Evolutionary conservation across 805 yeast genomes (phyloP).

Genomic region (Zygosaccharomyces bisporus): DNA sequence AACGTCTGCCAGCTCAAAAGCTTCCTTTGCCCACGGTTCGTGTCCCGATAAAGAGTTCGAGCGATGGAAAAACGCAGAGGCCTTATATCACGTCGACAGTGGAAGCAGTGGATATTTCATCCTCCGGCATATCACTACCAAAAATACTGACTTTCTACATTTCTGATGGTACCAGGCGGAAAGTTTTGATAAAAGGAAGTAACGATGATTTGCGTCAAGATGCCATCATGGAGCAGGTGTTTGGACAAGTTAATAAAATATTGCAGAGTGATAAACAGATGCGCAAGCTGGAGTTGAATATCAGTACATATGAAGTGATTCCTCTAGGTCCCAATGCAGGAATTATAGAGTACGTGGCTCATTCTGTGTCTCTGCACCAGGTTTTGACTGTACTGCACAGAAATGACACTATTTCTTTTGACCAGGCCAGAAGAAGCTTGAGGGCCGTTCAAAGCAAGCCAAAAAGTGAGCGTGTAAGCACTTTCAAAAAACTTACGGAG

Average conservation of each 20-base stretch:
- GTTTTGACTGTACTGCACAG: conserved; percentile 62
- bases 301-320: conserved; percentile 83
- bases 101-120: conserved; percentile 53
- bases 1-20: conserved; percentile 39
- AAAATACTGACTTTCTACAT: conserved; percentile 60
- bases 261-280: conserved; percentile 55
- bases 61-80: conserved; percentile 42
- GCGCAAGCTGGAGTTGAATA: conserved; percentile 50
- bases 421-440: conserved; percentile 63
- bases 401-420: conserved; percentile 46
- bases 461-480: conserved; percentile 41
- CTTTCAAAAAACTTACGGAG: conserved; percentile 45
- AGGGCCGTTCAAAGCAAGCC: conserved; percentile 49
- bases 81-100: conserved; percentile 49
- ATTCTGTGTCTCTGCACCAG: conserved; percentile 69
- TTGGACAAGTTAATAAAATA: conserved; percentile 74
- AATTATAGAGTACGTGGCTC: conserved; percentile 80
- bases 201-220: conserved; percentile 93
- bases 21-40: conserved; percentile 68
- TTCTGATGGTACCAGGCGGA: conserved; percentile 56
- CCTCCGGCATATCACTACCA: conserved; percentile 84
- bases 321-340: conserved; percentile 90
- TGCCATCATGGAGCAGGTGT: conserved; percentile 96
- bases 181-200: conserved; percentile 73
- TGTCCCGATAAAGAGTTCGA: conserved; percentile 42